phyloP scores from a whole-genome alignment of 2,329 filamentous ascomycete species.

The Acarospora socialis region DNA sequence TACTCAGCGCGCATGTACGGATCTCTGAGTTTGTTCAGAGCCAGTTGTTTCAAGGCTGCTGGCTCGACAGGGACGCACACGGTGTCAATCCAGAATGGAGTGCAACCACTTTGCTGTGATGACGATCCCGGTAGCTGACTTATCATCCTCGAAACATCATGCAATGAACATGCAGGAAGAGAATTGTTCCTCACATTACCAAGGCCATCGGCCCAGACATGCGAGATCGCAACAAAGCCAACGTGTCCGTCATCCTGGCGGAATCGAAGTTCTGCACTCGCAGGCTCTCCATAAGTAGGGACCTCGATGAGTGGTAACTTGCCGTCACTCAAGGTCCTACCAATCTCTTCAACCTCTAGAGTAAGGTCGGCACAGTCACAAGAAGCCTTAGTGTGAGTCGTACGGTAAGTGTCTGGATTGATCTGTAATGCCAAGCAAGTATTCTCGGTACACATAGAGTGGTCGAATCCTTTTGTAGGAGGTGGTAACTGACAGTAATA shows the following conservation, averaged over 20 bases:
- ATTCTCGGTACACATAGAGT: no score
- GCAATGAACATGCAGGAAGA: conserved; percentile 9
- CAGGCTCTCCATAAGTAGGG: neutral
- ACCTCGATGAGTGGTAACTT: conserved; percentile 2
- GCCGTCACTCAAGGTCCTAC: neutral
- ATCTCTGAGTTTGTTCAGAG: conserved; percentile 6
- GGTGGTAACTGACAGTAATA: no score
- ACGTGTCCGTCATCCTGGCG: no score
- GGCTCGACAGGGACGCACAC: conserved; percentile 9
- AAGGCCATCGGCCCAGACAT: conserved; percentile 11
- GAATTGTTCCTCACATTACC: conserved; percentile 8
- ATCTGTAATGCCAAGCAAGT: no score
- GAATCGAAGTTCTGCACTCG: no score
- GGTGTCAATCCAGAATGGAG: conserved; percentile 8
- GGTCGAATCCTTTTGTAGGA: no score
- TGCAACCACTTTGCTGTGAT: no score
- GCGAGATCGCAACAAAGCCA: conserved; percentile 22
- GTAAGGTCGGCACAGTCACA: neutral
- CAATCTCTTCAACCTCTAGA: neutral
- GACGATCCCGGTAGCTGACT: no score
- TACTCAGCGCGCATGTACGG: conserved; percentile 4
- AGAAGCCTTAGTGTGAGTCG: no score
- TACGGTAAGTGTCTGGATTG: no score
- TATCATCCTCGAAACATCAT: no score
- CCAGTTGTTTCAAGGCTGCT: conserved; percentile 2